These are phyloP conservation scores for Nevesoporus exiguus DNA, from an alignment of 768 basidiomycete species.

Conservation along the genomic window DNA sequence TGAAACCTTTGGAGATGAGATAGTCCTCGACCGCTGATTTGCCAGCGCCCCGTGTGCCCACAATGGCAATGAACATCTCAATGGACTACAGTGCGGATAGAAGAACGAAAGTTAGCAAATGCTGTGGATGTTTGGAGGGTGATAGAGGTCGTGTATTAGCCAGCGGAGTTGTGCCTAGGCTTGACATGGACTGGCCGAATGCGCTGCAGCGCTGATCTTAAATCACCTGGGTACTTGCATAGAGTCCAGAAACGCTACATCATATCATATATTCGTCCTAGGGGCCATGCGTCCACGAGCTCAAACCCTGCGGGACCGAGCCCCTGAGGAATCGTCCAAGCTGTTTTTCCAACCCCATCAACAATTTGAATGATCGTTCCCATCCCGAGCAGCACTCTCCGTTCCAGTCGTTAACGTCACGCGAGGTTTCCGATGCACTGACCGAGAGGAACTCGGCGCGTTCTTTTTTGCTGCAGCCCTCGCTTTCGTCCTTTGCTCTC, in stretches of 20 bases:
- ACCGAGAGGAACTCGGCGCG: conserved; percentile 6
- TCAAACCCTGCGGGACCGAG: background rate
- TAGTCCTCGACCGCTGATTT: conserved; percentile 59
- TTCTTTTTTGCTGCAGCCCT: conserved; percentile 45
- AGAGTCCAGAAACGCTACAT: background rate
- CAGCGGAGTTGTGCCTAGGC: background rate
- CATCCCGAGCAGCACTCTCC: conserved; percentile 1
- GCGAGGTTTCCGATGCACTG: conserved; percentile 19
- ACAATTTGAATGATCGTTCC: background rate
- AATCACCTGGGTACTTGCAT: too few relatives aligned
- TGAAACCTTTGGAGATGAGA: conserved; percentile 57
- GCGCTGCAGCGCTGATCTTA: too few relatives aligned
- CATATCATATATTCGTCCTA: background rate
- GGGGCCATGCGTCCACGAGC: too few relatives aligned
- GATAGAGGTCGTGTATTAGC: background rate
- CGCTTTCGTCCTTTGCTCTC: conserved; percentile 50
- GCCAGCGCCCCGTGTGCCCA: conserved; percentile 61
- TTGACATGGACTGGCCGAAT: background rate
- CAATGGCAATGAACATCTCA: conserved; percentile 64
- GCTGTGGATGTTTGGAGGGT: background rate
- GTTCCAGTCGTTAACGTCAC: conserved; percentile 16
- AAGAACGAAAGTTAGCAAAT: background rate
- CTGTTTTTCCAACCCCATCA: background rate
- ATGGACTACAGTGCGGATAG: background rate
- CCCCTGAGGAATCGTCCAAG: background rate